Conservation (phyloP, 163 green algal species). For the Scenedesmus sp. region DNA sequence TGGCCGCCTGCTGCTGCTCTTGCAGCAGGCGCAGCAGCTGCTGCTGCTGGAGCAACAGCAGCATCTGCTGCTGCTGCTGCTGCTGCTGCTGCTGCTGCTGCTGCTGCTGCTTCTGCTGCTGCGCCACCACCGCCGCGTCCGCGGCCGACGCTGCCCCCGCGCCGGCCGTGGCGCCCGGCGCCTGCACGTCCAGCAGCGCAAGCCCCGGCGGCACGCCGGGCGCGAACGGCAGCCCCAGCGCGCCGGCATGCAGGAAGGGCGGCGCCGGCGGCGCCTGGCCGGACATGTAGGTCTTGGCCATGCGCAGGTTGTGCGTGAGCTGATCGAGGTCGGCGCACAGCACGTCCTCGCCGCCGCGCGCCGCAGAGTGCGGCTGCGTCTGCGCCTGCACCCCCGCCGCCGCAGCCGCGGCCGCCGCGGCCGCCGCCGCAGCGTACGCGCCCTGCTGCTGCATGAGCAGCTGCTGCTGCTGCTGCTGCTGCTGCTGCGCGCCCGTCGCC, state of each 20-base stretch:
- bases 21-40: not conserved
- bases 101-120: slow-evolving; percentile 21
- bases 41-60: slow-evolving; percentile 26
- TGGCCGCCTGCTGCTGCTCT: not conserved
- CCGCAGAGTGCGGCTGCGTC: slow-evolving; percentile 36
- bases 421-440: slow-evolving; percentile 4
- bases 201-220: too few relatives aligned
- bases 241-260: not conserved
- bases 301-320: slow-evolving; percentile 19
- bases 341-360: slow-evolving; percentile 19
- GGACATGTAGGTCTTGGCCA: slow-evolving; percentile 31
- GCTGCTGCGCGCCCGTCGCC: slow-evolving; percentile 22
- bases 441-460: slow-evolving; percentile 12
- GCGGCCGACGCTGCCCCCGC: too few relatives aligned
- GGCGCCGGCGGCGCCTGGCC: not conserved
- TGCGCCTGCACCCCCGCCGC: slow-evolving; percentile 7
- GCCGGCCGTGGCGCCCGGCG: too few relatives aligned
- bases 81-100: not conserved
- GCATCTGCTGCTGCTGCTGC: not conserved
- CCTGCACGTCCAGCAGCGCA: too few relatives aligned
- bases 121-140: too few relatives aligned
- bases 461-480: slow-evolving; percentile 23
- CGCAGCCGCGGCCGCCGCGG: slow-evolving; percentile 24
- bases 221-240: too few relatives aligned
- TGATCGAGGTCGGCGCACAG: slow-evolving; percentile 21